These are phyloP conservation scores for Malassezia caprae DNA, from an alignment of 1,284 basidiomycete genomes.

Conservation along the genomic window DNA sequence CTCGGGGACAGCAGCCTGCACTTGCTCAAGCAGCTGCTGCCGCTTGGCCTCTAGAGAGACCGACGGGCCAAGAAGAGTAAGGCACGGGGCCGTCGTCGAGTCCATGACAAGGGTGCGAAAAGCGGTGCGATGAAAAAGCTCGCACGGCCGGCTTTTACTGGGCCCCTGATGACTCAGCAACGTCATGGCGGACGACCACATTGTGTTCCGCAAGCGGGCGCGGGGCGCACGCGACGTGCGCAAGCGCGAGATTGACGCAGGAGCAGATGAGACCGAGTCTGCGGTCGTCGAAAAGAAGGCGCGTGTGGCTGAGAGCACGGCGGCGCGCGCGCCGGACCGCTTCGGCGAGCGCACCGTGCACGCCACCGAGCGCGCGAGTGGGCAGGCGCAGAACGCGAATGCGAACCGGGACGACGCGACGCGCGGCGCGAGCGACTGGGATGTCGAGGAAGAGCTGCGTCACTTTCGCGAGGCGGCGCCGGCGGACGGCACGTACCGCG, in stretches of 20 bases:
- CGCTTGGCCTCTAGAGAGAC: conserved; percentile 55
- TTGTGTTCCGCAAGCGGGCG: conserved; percentile 14
- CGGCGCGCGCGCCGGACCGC: conserved; percentile 48
- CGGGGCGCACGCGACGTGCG: conserved; percentile 14
- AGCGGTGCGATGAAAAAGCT: neutral
- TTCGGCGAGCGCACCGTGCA: conserved; percentile 56
- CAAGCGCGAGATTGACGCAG: conserved; percentile 2
- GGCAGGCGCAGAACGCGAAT: conserved; percentile 2
- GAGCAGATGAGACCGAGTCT: neutral
- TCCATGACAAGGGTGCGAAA: neutral
- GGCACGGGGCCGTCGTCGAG: conserved; percentile 6
- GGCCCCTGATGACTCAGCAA: neutral
- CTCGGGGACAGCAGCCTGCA: conserved; percentile 56
- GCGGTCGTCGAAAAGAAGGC: conserved; percentile 10
- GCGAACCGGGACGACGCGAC: conserved; percentile 49
- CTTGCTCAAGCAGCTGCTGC: conserved; percentile 58
- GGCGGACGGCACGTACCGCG: conserved; percentile 73
- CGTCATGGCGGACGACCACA: conserved; percentile 1
- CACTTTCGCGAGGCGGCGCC: conserved; percentile 15
- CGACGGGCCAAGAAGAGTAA: conserved; percentile 48
- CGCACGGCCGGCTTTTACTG: neutral
- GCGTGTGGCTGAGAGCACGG: neutral
- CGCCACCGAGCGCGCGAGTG: conserved; percentile 34
- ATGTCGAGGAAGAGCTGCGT: conserved; percentile 44
- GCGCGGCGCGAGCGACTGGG: conserved; percentile 49